These are phyloP conservation scores for Cyclospora cayetanensis DNA, from an alignment of 169 alveolate genomes.

Conservation along the genomic window DNA sequence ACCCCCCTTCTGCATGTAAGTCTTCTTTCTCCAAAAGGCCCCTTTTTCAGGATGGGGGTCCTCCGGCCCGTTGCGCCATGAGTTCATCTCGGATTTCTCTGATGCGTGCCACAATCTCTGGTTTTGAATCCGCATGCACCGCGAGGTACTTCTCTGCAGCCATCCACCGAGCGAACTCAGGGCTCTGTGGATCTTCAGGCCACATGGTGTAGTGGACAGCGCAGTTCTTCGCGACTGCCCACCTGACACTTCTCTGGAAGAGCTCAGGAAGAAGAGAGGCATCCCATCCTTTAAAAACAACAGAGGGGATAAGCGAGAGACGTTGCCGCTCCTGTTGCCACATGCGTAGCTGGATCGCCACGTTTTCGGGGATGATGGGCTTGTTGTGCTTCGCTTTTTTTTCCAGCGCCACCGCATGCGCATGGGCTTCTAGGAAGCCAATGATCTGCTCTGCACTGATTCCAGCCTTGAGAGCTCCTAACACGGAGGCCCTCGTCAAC, in stretches of 20 bases:
- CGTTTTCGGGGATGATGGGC: constrained; percentile 85
- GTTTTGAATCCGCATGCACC: constrained; percentile 79
- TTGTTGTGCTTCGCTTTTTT: constrained; percentile 45
- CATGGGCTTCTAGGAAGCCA: constrained; percentile 84
- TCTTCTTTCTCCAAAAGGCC: too few species aligned
- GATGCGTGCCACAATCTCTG: constrained; percentile 83
- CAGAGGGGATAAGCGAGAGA: constrained; percentile 80
- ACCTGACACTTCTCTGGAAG: constrained; percentile 82
- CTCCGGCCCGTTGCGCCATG: constrained; percentile 51
- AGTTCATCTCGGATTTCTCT: constrained; percentile 68
- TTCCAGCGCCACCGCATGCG: constrained; percentile 76
- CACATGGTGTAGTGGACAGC: constrained; percentile 81
- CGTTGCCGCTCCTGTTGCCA: constrained; percentile 91
- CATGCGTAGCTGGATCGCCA: constrained; percentile 85
- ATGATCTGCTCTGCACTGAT: constrained; percentile 89
- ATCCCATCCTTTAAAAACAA: constrained; percentile 83
- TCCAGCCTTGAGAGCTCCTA: constrained; percentile 87
- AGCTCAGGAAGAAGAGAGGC: constrained; percentile 83
- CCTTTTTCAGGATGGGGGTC: not conserved
- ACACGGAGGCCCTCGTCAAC: constrained; percentile 85
- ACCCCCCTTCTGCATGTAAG: too few species aligned
- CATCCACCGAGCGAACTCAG: constrained; percentile 81
- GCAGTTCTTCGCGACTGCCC: constrained; percentile 86
- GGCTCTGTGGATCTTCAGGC: constrained; percentile 81
- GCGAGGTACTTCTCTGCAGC: constrained; percentile 74